Evolutionary conservation across 208 protist genomes (phyloP), one percentile per base, ranked within the genome.

Genomic region (Endotrypanum monterogeii): DNA sequence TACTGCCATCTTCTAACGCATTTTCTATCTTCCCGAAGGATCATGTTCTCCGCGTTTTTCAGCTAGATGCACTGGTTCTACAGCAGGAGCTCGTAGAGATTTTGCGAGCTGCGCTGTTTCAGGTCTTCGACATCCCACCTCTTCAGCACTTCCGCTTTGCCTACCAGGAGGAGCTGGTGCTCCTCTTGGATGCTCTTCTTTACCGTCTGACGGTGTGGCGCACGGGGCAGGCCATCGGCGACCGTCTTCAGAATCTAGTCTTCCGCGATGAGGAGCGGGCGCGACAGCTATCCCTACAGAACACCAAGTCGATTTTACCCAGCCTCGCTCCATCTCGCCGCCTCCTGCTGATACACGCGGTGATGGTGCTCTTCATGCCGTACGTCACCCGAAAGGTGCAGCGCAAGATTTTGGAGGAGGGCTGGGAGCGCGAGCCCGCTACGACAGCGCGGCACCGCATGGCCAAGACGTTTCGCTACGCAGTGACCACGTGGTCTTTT

Each of bases 211-310:
- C 90, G 8, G 91, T 91, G 11, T 94, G 87, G 89, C 81, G 86
- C 30, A 76, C 79, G 50, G 88, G 83, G 0, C 90, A 95, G 74
- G 90, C 88, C 23, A 80, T 95, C 16, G 91, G 91, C 1, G 94
- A 97, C 75, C 84, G 90, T 9, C 72, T 96, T 57, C 86, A 92
- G 71, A 97, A 97, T 77, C 69, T 97, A 23, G 89, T 96, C 35
- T 58, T 96, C 48, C 88, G 94, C 12, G 87, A 95, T 76, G 91
- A 96, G 83, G 75, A 71, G 52, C 84, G 86, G 37, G 93, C 93
- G 48, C 57, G 58, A 57, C 76, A 75, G 37, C 73, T 84, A 30
- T 83, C 83, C 12, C 62, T 94, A 67, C 72, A 81, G 39, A 82
- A 67, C 55, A 81, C 84, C 20, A 85, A 89, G 63, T 82, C 76